Evolutionary conservation across 2,329 filamentous ascomycete species (phyloP), one percentile per base, ranked within the genome.

Genomic region (Sporothrix brasiliensis): DNA sequence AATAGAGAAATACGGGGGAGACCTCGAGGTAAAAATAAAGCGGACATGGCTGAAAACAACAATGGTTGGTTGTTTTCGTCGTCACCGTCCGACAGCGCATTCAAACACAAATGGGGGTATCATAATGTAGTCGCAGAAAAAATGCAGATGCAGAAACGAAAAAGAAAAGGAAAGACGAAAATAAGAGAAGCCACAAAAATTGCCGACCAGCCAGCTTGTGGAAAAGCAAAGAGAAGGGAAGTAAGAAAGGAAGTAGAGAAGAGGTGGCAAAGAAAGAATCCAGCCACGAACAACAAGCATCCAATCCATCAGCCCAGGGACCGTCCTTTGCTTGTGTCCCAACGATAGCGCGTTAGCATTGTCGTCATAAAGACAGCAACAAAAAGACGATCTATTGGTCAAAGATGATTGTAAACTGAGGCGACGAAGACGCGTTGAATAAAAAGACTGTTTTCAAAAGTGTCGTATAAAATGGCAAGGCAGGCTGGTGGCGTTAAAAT

Each of bases 21-120:
- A 56, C 27, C 53, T 56, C 27, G 53, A 56, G 27, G 21, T 19
- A 47, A 47, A 61, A 24, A 41, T 61, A 34, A 63, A 66, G 63
- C 63, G 63, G 47, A 53, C 44, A n/a, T 9, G 63, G 53, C 47
- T 41, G 34, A 61, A 61, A n/a, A 34, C 34, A 58, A 58, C 52
- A 58, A 21, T 39, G 27, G 39, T 19, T 21, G 34, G 34, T 27
- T 24, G 34, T 73, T 74, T 72, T 50, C 70, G 56, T 69, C 70
- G 52, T 68, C 41, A 47, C 30, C 50, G 47, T 65, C 39, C 74
- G 81, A 84, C 81, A 83, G 82, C 83, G 81, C 83, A 85, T 84
- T 77, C 77, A 83, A 83, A 85, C 81, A 83, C 81, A 79, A 75
- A 82, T 84, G 82, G 83, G 73, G 84, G 83, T 85, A 85, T 85